These are phyloP conservation scores for Cystobasidium pallidum DNA, from an alignment of 1,284 basidiomycete genomes.

Conservation along the genomic window DNA sequence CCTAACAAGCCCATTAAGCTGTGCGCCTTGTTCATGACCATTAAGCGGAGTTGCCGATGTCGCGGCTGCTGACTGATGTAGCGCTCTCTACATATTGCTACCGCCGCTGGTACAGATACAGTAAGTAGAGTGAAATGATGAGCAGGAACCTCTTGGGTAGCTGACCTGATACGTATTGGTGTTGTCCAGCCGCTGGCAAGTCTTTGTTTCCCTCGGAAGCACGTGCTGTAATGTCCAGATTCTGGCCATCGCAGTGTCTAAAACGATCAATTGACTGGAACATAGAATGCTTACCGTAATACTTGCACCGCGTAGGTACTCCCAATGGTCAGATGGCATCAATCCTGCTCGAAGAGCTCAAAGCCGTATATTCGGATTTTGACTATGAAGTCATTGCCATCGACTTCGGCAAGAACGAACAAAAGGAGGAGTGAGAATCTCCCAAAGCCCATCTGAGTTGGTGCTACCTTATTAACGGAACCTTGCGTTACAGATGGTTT, in stretches of 20 bases:
- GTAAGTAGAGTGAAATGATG: not conserved
- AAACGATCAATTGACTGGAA: not conserved
- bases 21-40: not conserved
- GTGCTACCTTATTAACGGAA: no score
- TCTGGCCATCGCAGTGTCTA: slow-evolving; percentile 6
- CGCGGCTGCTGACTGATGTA: slow-evolving; percentile 14
- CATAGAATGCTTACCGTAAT: not conserved
- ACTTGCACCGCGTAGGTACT: slow-evolving; percentile 9
- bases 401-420: slow-evolving; percentile 62
- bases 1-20: slow-evolving; percentile 40
- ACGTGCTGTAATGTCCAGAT: slow-evolving; percentile 2
- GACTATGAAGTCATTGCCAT: slow-evolving; percentile 66
- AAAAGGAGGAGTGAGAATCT: slow-evolving; percentile 65
- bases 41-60: not conserved
- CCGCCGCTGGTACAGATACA: not conserved
- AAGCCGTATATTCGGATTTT: slow-evolving; percentile 64
- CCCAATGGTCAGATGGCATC: slow-evolving; percentile 39
- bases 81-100: not conserved
- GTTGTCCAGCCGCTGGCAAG: slow-evolving; percentile 10
- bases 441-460: not conserved
- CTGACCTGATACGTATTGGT: not conserved
- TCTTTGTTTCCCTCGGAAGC: not conserved
- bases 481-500: slow-evolving; percentile 33
- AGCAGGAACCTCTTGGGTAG: not conserved
- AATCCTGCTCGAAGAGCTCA: slow-evolving; percentile 62